Conservation (phyloP, 208 protist species). For the Acanthamoeba triangularis region DNA sequence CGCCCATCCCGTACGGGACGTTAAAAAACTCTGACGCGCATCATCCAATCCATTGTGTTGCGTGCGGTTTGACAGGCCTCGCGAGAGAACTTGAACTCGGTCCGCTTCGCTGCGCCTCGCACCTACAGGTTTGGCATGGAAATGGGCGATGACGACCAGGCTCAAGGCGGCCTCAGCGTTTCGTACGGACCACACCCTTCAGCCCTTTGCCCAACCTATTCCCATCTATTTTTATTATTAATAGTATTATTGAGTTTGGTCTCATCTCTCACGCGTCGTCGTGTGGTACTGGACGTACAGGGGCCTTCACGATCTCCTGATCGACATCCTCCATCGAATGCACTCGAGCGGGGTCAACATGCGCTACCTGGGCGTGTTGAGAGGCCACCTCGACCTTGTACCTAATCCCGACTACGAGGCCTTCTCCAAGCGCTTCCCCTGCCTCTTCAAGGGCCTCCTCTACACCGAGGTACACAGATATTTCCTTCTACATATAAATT, state of each 20-base stretch:
- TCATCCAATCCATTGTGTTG: not conserved
- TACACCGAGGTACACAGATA: slow-evolving; percentile 11
- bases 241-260: not conserved
- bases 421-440: slow-evolving; percentile 38
- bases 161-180: not conserved
- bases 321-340: slow-evolving; percentile 49
- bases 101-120: not conserved
- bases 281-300: not conserved
- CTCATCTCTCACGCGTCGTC: not conserved
- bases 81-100: not conserved
- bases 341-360: slow-evolving; percentile 40
- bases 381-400: not conserved
- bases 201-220: not conserved
- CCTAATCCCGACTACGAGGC: not conserved
- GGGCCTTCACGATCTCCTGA: slow-evolving; percentile 26
- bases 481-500: not conserved
- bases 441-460: slow-evolving; percentile 11
- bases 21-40: not conserved
- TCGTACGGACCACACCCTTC: not conserved
- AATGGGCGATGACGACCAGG: not conserved
- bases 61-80: not conserved
- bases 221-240: not conserved
- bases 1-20: not conserved
- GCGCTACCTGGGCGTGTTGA: slow-evolving; percentile 46
- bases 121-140: slow-evolving; percentile 6